Base-by-base conservation (phyloP, 2,329 filamentous ascomycete species). In the Lecanicillium sp. region DNA sequence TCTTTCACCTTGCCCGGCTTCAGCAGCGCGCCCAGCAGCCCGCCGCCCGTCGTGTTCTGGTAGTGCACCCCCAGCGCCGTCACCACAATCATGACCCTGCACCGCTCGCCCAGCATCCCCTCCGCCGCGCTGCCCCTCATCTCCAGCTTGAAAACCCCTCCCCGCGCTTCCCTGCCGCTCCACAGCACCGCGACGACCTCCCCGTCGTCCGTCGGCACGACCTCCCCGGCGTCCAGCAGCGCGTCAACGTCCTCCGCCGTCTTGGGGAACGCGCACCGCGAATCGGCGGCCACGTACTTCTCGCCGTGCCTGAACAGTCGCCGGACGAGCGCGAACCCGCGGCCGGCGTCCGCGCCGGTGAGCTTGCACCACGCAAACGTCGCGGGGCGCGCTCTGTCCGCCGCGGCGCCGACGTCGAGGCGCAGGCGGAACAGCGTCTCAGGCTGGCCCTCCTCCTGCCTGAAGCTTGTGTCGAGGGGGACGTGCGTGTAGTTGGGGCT, bases 301-400 rank as follows among this genome's bases (percentile, higher is more conserved):
- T 39, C 37, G 4, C 21, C 37, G 4, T 26, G 21, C 4, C 23
- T 21, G 11, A 27, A 39, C 7, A 39, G 6, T 10, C 27, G 24
- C 14, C 37, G 23, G n/a, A 39, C 23, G 21, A 39, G 37, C 7
- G 14, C 17, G n/a, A 26, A 39, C 4, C 7, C n/a, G n/a, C 7
- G 26, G 26, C 7, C 7, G 26, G 26, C 26, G 26, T 29, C 26
- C 7, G 7, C 26, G 12, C 26, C 26, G 26, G 7, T 29, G 26
- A 23, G 7, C 39, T 19, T 42, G 39, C 39, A 42, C 39, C 29
- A 30, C 15, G 29, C 39, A 42, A 42, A 42, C 39, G 20, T 32
- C 1, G 37, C 37, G 5, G 37, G 21, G 3, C 23, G 37, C 14
- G 21, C 8, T 5, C 4, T 6, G 5, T 26, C 12, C 21, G 21